Percentiles rank a stretch among this genome's conserved stretches.
These are phyloP conservation scores for Gaeumannomyces tritici DNA, from an alignment of 2,329 filamentous ascomycete species.

Conservation along the genomic window DNA sequence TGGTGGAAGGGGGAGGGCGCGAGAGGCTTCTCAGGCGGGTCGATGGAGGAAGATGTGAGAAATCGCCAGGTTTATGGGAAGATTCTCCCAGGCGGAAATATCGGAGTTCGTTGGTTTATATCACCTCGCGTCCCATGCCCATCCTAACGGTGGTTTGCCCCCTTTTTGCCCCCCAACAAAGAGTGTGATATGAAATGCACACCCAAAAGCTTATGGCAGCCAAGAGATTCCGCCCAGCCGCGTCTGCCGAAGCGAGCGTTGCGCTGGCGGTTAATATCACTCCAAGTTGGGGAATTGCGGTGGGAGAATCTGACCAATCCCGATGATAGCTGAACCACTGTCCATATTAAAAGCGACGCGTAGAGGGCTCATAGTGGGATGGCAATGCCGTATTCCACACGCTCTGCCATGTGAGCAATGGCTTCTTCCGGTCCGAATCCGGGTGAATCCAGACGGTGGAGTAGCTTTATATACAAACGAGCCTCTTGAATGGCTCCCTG, in stretches of 20 bases:
- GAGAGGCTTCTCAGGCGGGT: no score
- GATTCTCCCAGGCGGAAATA: neutral
- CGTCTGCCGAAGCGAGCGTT: neutral
- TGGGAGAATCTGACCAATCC: neutral
- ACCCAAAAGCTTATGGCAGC: neutral
- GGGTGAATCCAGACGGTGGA: neutral
- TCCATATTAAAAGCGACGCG: neutral
- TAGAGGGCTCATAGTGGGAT: neutral
- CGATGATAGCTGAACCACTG: neutral
- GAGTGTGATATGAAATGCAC: neutral
- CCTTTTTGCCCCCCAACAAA: neutral
- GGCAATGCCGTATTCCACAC: neutral
- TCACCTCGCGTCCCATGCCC: neutral
- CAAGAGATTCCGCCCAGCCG: neutral
- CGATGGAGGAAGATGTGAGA: neutral
- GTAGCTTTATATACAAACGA: neutral
- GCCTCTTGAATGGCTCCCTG: neutral
- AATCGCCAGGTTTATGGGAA: neutral
- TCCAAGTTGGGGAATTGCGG: neutral
- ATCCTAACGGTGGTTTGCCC: neutral
- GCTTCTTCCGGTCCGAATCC: neutral
- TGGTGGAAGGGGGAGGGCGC: no score
- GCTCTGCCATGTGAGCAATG: neutral
- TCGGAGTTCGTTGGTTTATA: neutral
- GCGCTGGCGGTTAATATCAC: neutral